These are phyloP conservation scores for Hericium rajendrae DNA, from an alignment of 768 basidiomycete species.

Conservation along the genomic window DNA sequence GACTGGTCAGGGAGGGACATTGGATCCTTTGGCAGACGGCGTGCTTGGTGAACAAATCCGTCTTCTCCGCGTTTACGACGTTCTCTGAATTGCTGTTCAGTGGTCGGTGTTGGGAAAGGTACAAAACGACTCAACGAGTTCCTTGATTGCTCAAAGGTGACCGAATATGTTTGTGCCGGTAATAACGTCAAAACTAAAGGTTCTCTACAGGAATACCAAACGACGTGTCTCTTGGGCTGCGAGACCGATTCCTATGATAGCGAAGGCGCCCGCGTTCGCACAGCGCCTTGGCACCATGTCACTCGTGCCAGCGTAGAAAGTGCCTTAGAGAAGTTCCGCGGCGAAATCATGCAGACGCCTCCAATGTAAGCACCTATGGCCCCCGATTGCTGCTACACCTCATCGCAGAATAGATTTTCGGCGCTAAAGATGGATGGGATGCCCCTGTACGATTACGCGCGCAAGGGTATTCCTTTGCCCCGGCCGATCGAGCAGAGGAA, in stretches of 20 bases:
- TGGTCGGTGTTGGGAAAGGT: constrained; percentile 81
- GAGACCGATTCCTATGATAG: constrained; percentile 94
- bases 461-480: constrained; percentile 82
- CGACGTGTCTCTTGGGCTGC: constrained; percentile 86
- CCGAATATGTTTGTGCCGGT: constrained; percentile 3
- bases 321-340: constrained; percentile 64
- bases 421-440: constrained; percentile 98
- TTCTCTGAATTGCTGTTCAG: constrained; percentile 29
- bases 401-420: constrained; percentile 59
- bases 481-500: constrained; percentile 86
- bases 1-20: constrained; percentile 88
- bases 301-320: constrained; percentile 67
- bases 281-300: constrained; percentile 75
- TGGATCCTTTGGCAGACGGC: constrained; percentile 95
- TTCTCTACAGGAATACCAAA: constrained; percentile 68
- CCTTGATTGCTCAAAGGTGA: constrained; percentile 83
- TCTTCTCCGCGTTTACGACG: not conserved
- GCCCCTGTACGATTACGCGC: constrained; percentile 92
- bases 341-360: constrained; percentile 83
- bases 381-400: not conserved
- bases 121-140: constrained; percentile 82
- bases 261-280: constrained; percentile 72
- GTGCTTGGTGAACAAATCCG: constrained; percentile 55
- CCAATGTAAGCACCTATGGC: constrained; percentile 57
- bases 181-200: not conserved